Conservation (phyloP, 31 red algal species). For the Asparagopsis taxiformis region DNA sequence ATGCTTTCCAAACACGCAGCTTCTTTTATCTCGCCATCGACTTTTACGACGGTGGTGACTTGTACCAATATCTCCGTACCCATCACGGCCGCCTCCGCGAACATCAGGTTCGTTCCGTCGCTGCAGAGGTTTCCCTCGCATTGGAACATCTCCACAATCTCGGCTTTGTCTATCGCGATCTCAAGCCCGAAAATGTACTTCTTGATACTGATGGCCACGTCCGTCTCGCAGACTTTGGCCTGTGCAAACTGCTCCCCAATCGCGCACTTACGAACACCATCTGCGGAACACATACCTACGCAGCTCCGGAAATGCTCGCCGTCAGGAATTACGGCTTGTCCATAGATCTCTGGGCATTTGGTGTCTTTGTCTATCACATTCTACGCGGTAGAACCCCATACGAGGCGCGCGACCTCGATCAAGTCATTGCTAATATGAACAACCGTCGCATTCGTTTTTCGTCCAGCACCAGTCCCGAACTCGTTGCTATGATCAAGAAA, state of each 20-base stretch:
- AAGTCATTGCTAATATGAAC: slow-evolving; percentile 86
- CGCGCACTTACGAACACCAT: slow-evolving; percentile 73
- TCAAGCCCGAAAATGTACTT: slow-evolving; percentile 91
- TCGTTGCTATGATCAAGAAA: slow-evolving; percentile 76
- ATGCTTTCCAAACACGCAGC: slow-evolving; percentile 87
- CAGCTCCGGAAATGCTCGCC: slow-evolving; percentile 80
- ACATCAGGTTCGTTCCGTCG: slow-evolving; percentile 39
- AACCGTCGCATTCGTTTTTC: slow-evolving; percentile 74
- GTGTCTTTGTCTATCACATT: slow-evolving; percentile 82
- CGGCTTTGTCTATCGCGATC: slow-evolving; percentile 87
- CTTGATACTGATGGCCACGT: slow-evolving; percentile 63
- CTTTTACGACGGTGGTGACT: slow-evolving; percentile 91
- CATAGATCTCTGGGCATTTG: slow-evolving; percentile 90
- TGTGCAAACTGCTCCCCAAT: slow-evolving; percentile 71
- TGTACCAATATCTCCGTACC: slow-evolving; percentile 76
- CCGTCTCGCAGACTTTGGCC: slow-evolving; percentile 85
- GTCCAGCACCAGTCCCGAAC: slow-evolving; percentile 62
- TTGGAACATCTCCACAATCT: slow-evolving; percentile 70
- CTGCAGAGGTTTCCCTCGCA: slow-evolving; percentile 70
- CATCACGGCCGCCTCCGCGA: slow-evolving; percentile 55
- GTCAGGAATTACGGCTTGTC: slow-evolving; percentile 78
- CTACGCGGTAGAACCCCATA: slow-evolving; percentile 78
- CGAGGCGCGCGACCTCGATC: slow-evolving; percentile 68
- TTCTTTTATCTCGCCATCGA: slow-evolving; percentile 91
- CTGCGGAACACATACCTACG: slow-evolving; percentile 84